Base-by-base conservation (phyloP, 225 moss, liverwort and hornwort genomes). In the Physcomitrellopsis africana region DNA sequence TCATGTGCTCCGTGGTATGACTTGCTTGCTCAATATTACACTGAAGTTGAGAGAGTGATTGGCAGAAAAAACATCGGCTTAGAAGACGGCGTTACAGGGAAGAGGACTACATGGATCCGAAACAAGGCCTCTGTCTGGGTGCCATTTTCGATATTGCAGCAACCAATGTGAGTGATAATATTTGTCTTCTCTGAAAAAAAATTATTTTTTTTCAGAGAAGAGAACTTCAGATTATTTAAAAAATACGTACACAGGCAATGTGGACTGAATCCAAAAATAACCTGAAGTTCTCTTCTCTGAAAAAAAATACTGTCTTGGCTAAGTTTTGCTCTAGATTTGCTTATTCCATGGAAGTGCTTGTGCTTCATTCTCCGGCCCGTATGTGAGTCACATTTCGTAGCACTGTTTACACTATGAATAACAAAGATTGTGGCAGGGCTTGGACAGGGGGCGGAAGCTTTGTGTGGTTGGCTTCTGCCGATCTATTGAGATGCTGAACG, bases 71-170 rank as follows among this genome's bases (percentile, higher is more conserved):
- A 84, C 82, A 89, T 68, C 83, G 78, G 48, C 72, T 86, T 51
- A 88, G 85, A 78, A 77, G 84, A 70, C 92, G 86, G 45, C 90
- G 93, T 11, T 95, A 90, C 57, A 90, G 90, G 27, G 97, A 99
- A 76, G 95, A 92, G 77, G 93, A 99, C 74, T 99, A 99, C 76
- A 99, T 99, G 97, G 97, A 99, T 78, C 97, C 97, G 11, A 95
- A 99, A 82, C 97, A 99, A 76, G 92, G 92, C 57, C 86, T 99
- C 61, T 99, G 97, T 75, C 86, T 99, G 60, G 97, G 97, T 69
- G 95, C 97, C 41, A 87, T 99, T 63, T 99, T 99, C 71, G 86
- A 99, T 73, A 99, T 99, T 42, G 97, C 94, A 74, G 97, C 97
- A 55, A 99, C 95, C 74, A 99, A 99, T 90, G 97, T 99, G 69